Evolutionary conservation across 768 basidiomycete species (phyloP).

Genomic region (Paxillus rubicundulus): DNA sequence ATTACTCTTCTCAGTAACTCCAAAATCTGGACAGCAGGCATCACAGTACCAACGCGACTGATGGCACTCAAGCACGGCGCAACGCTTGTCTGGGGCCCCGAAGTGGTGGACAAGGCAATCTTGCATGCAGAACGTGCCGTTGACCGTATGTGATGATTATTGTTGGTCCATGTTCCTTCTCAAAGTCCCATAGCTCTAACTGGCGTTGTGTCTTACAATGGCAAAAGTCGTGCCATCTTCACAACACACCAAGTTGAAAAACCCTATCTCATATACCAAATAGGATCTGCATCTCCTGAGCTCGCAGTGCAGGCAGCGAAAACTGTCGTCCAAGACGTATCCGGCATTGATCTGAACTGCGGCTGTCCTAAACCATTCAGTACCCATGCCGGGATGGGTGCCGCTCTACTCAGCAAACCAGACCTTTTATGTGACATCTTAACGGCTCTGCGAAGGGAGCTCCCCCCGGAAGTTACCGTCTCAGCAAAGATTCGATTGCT

Average conservation of each 20-base stretch:
- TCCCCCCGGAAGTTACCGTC: slow-evolving; percentile 81
- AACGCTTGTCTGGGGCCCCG: slow-evolving; percentile 93
- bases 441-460: slow-evolving; percentile 64
- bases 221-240: slow-evolving; percentile 83
- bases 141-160: slow-evolving; percentile 61
- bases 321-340: slow-evolving; percentile 81
- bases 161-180: background rate
- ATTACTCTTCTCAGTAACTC: background rate
- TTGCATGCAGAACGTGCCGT: slow-evolving; percentile 79
- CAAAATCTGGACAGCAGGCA: slow-evolving; percentile 13
- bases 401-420: slow-evolving; percentile 88
- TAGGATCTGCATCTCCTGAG: slow-evolving; percentile 86
- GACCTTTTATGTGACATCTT: slow-evolving; percentile 90
- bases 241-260: slow-evolving; percentile 93
- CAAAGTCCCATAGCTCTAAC: slow-evolving; percentile 57
- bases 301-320: slow-evolving; percentile 91
- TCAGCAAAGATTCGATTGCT: slow-evolving; percentile 92
- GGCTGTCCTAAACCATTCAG: slow-evolving; percentile 98
- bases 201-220: slow-evolving; percentile 85
- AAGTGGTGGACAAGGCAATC: slow-evolving; percentile 95
- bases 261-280: slow-evolving; percentile 92
- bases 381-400: slow-evolving; percentile 93
- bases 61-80: slow-evolving; percentile 92
- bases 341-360: slow-evolving; percentile 95
- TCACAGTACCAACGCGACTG: slow-evolving; percentile 77